These are phyloP conservation scores for Teratosphaeria viscida DNA, from an alignment of 2,329 filamentous ascomycete species.

Conservation along the genomic window DNA sequence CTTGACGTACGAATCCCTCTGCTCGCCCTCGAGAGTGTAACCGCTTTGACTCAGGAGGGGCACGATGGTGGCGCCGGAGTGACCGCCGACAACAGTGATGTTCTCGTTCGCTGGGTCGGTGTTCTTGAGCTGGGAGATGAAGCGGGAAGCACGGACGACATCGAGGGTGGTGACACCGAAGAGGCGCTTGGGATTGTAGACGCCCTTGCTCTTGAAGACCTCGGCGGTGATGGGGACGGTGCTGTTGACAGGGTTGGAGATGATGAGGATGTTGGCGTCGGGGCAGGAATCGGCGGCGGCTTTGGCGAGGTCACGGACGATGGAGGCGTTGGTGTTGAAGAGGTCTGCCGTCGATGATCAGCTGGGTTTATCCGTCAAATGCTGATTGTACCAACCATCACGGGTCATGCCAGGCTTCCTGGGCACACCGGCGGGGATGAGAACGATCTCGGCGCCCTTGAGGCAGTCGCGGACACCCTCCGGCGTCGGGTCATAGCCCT, in stretches of 20 bases:
- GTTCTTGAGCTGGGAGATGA: constrained; percentile 88
- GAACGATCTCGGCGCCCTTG: constrained; percentile 81
- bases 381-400: constrained; percentile 51
- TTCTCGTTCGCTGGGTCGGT: constrained; percentile 87
- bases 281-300: constrained; percentile 79
- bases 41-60: constrained; percentile 91
- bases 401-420: constrained; percentile 99
- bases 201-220: constrained; percentile 87
- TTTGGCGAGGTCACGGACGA: constrained; percentile 97
- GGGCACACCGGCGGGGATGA: constrained; percentile 96
- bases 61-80: constrained; percentile 97
- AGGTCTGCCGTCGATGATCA: constrained; percentile 50
- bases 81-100: constrained; percentile 91
- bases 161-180: constrained; percentile 99
- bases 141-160: constrained; percentile 92
- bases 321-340: constrained; percentile 99
- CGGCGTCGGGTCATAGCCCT: constrained; percentile 66
- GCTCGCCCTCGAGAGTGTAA: constrained; percentile 73
- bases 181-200: constrained; percentile 98
- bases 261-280: constrained; percentile 91
- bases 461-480: constrained; percentile 65
- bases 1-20: constrained; percentile 67
- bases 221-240: constrained; percentile 96
- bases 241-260: constrained; percentile 98
- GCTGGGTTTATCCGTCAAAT: background rate